phyloP scores from a whole-genome alignment of 768 basidiomycete species.

The Brasilioporus rufonigricans region DNA sequence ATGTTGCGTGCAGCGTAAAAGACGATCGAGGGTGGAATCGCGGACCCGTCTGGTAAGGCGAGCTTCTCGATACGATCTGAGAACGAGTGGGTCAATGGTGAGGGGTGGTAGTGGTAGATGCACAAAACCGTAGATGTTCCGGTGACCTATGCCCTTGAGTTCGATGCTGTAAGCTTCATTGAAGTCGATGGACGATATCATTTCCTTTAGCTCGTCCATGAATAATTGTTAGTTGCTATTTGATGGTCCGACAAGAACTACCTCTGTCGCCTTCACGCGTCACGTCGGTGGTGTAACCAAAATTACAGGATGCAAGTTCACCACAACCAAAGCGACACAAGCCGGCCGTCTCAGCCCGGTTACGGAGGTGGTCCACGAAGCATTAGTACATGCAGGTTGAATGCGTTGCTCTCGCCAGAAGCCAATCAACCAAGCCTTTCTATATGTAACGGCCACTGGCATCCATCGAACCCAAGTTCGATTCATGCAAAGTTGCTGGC shows the following conservation, averaged over 20 bases:
- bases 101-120: not conserved
- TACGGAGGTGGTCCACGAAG: too few species aligned
- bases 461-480: too few species aligned
- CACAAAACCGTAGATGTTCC: constrained; percentile 17
- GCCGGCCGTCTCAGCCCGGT: too few species aligned
- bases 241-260: not conserved
- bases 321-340: not conserved
- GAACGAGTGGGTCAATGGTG: not conserved
- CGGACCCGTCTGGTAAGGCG: not conserved
- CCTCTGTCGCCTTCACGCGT: not conserved
- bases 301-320: not conserved
- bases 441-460: too few species aligned
- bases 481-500: too few species aligned
- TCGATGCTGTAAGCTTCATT: constrained; percentile 6
- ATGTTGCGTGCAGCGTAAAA: constrained; percentile 31
- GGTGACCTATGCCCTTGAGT: constrained; percentile 6
- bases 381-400: too few species aligned
- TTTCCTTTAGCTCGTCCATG: constrained; percentile 7
- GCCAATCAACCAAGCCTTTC: too few species aligned
- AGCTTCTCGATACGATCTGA: constrained; percentile 11
- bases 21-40: constrained; percentile 15
- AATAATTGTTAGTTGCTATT: too few species aligned
- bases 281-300: not conserved
- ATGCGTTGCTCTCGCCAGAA: too few species aligned
- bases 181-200: constrained; percentile 20